Conservation (phyloP, 2,329 filamentous ascomycete species). For the Parascedosporium putredinis region DNA sequence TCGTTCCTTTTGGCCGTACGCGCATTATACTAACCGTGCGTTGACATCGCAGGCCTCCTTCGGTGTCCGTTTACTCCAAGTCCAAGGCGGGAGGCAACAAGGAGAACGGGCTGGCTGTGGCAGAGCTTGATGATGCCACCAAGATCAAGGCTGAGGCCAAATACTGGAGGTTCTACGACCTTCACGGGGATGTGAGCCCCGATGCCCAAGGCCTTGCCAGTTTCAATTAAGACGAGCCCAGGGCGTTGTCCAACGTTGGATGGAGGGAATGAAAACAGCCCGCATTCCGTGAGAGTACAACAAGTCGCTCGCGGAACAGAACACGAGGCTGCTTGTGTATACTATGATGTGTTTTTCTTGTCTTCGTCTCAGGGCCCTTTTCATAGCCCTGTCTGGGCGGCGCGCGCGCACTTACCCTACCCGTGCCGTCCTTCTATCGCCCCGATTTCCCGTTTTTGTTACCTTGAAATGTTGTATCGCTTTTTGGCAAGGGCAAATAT, state of each 20-base stretch:
- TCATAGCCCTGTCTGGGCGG: neutral
- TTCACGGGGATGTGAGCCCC: constrained; percentile 34
- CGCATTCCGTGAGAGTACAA: neutral
- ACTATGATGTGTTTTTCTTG: neutral
- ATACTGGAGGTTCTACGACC: constrained; percentile 43
- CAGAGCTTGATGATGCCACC: constrained; percentile 41
- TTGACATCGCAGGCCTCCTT: constrained; percentile 32
- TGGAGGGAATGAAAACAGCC: neutral
- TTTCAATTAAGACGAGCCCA: constrained; percentile 44
- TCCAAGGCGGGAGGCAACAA: constrained; percentile 27
- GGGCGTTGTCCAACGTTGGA: no score
- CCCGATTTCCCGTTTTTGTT: neutral
- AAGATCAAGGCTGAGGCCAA: constrained; percentile 39
- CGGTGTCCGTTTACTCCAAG: constrained; percentile 31
- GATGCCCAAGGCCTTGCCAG: constrained; percentile 38
- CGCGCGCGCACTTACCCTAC: no score
- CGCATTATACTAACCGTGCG: constrained; percentile 9
- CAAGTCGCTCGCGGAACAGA: neutral
- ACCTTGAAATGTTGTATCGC: neutral
- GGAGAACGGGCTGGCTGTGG: constrained; percentile 31
- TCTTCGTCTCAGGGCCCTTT: neutral
- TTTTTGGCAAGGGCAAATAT: constrained; percentile 3
- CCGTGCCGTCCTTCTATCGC: neutral
- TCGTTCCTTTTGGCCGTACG: neutral
- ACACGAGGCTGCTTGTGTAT: neutral